Base-by-base conservation (phyloP, 768 basidiomycete genomes). In the Filobasidium wieringae region DNA sequence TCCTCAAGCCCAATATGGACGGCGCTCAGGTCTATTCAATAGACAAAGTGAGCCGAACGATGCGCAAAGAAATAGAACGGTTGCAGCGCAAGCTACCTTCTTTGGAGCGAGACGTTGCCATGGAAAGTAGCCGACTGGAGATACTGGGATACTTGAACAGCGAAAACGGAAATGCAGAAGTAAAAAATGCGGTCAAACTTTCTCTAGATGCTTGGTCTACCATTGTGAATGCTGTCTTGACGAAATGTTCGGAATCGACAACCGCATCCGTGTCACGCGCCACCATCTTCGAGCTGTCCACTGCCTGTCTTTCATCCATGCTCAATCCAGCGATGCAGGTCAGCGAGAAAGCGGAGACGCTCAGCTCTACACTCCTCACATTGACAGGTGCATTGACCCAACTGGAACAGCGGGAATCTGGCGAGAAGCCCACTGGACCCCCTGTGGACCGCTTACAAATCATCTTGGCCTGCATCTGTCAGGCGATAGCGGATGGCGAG, bases 241-340 rank as follows among this genome's bases (percentile, higher is more conserved):
- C 34, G 5, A 61, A 61, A 34, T 22, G 19, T 17, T 32, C 32
- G 14, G 37, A 43, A n/a, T 17, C 17, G 14, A 37, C 49, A 27
- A 17, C 49, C n/a, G 27, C 34, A 31, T 27, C 32, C 1, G 40
- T 37, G 12, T 19, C 41, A 32, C 49, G 36, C 9, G 26, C 55
- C 7, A 39, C 53, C 34, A 50, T 57, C 17, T 53, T 57, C 27
- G 60, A 61, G 22, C 32, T 61, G 24, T 53, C 53, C 4, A 31
- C 45, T 19, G 40, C 27, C n/a, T 6, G 49, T 19, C 51, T 59
- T 17, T 27, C 27, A 8, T 19, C 43, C 7, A 19, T 41, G 22
- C 43, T 59, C 24, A 45, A 32, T 15, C 27, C 53, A 9, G 30
- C 12, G 22, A 53, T n/a, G 37, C n/a, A 34, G 5, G 51, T 57